phyloP scores from a whole-genome alignment of 257 asterid genomes.

The Craterostigma plantagineum region DNA sequence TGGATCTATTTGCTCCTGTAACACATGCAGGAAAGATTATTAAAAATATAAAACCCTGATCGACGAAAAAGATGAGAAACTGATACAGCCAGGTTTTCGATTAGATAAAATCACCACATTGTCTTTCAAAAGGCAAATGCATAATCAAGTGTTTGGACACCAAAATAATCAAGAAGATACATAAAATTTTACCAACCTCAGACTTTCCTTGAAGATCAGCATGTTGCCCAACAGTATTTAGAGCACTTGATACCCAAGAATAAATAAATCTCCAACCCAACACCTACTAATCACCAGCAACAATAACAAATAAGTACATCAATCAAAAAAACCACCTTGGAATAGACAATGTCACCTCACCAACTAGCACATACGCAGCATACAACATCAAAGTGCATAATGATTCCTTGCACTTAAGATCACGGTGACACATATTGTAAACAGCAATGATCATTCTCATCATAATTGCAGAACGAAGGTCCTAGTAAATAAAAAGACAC shows the following conservation, averaged over 20 bases:
- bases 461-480: too few species aligned
- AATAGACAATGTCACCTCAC: too few species aligned
- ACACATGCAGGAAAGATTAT: not conserved
- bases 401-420: too few species aligned
- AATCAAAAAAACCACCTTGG: constrained; percentile 9
- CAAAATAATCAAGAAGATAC: too few species aligned
- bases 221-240: constrained; percentile 33
- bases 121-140: not conserved
- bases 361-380: not conserved
- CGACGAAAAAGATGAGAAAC: constrained; percentile 3
- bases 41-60: too few species aligned
- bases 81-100: too few species aligned
- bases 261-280: constrained; percentile 65
- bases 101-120: too few species aligned
- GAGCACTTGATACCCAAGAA: constrained; percentile 69
- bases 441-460: too few species aligned
- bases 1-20: constrained; percentile 80
- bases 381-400: not conserved
- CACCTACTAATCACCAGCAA: constrained; percentile 50
- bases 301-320: constrained; percentile 17
- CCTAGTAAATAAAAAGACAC: too few species aligned
- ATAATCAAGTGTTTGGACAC: too few species aligned
- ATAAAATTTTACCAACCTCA: constrained; percentile 32
- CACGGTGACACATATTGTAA: too few species aligned
- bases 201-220: constrained; percentile 34